Evolutionary conservation across 306 rosid species (phyloP).

Genomic region (Medicago arabica): DNA sequence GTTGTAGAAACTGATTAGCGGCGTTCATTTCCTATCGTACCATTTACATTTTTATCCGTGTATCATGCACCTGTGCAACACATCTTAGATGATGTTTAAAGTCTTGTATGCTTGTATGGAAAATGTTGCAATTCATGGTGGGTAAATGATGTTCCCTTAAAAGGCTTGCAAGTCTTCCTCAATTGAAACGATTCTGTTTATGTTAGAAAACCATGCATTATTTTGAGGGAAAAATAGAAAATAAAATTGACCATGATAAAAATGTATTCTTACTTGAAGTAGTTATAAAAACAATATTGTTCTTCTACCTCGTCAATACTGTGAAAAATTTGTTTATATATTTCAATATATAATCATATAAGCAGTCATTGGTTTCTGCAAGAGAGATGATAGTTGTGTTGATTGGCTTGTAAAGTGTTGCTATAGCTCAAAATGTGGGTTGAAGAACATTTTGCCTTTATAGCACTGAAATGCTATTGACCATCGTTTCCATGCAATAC

Average conservation of each 20-base stretch:
- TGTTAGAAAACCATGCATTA: not conserved
- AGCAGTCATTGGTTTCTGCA: too few relatives aligned
- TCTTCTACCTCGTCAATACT: not conserved
- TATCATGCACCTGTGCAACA: conserved; percentile 11
- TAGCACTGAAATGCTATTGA: too few relatives aligned
- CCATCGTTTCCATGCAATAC: too few relatives aligned
- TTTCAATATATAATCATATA: too few relatives aligned
- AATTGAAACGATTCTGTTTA: not conserved
- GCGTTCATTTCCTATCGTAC: not conserved
- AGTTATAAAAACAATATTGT: not conserved
- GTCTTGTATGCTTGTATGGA: conserved; percentile 16
- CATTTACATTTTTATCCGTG: conserved; percentile 12
- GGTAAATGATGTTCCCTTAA: not conserved
- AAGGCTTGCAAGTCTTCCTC: not conserved
- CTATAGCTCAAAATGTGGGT: too few relatives aligned
- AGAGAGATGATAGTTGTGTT: too few relatives aligned
- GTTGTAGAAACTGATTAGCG: conserved; percentile 20
- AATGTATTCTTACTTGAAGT: not conserved
- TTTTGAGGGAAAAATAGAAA: not conserved
- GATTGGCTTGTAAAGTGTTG: too few relatives aligned
- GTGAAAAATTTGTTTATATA: too few relatives aligned
- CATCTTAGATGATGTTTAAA: conserved; percentile 13
- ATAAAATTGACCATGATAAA: not conserved
- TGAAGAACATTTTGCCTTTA: too few relatives aligned
- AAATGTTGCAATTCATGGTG: not conserved